Conservation (phyloP, 768 basidiomycete genomes). For the Cystofilobasidium bisporidii region DNA sequence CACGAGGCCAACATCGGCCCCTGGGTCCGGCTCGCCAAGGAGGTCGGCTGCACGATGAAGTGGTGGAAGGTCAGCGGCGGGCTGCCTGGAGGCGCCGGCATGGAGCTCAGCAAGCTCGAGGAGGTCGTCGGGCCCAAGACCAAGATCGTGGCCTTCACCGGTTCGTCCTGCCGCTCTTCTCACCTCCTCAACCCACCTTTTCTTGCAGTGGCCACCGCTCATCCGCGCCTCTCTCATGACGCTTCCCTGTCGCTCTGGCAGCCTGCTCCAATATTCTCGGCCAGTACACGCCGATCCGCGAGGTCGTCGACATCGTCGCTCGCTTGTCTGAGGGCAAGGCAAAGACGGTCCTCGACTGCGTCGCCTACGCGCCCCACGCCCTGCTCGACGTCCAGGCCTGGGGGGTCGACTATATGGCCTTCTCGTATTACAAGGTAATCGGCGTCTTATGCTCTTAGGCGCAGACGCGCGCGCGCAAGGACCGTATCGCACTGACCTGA, state of each 20-base stretch:
- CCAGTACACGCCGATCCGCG: conserved; percentile 53
- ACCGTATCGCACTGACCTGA: too few species aligned
- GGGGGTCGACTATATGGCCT: conserved; percentile 65
- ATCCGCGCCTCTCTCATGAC: too few species aligned
- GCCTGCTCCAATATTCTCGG: conserved; percentile 71
- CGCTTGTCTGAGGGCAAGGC: conserved; percentile 51
- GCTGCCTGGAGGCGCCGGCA: conserved; percentile 45
- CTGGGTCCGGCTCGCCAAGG: conserved; percentile 64
- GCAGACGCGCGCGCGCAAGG: too few species aligned
- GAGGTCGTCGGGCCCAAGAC: conserved; percentile 58
- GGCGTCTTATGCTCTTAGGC: too few species aligned
- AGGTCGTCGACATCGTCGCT: conserved; percentile 48
- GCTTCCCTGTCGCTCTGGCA: too few species aligned
- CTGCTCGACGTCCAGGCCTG: conserved; percentile 61
- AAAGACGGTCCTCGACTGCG: conserved; percentile 64
- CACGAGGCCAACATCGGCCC: conserved; percentile 72
- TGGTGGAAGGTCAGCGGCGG: conserved; percentile 51
- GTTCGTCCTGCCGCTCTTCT: too few species aligned
- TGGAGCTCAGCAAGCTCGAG: conserved; percentile 51
- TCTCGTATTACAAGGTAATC: conserved; percentile 75
- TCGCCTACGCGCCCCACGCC: conserved; percentile 67
- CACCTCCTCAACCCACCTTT: too few species aligned
- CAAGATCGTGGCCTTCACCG: conserved; percentile 59
- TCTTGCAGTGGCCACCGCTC: too few species aligned
- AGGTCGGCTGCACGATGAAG: conserved; percentile 50